Conservation (phyloP, 2,329 filamentous ascomycete species). For the Dactylellina cionopaga region DNA sequence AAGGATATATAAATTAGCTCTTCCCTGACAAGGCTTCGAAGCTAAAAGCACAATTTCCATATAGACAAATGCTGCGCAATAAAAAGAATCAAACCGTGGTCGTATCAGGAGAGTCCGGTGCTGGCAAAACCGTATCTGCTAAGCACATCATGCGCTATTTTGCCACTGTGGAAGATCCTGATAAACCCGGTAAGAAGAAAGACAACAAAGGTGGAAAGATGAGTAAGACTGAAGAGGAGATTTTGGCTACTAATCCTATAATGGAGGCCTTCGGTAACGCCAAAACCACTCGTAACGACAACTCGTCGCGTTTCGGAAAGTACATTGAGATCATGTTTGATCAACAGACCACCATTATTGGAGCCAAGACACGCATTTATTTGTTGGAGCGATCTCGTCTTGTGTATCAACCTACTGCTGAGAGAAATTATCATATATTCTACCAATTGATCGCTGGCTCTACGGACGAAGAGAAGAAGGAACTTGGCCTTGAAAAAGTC, state of each 20-base stretch:
- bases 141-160: slow-evolving; percentile 99
- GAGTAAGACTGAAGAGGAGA: slow-evolving; percentile 98
- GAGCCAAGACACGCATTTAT: slow-evolving; percentile 96
- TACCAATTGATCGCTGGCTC: slow-evolving; percentile 95
- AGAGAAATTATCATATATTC: slow-evolving; percentile 99
- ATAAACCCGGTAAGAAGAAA: slow-evolving; percentile 77
- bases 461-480: slow-evolving; percentile 81
- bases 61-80: slow-evolving; percentile 94
- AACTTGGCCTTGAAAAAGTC: slow-evolving; percentile 79
- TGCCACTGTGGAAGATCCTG: slow-evolving; percentile 92
- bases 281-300: slow-evolving; percentile 99
- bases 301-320: slow-evolving; percentile 98
- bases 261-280: slow-evolving; percentile 99
- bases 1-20: slow-evolving; percentile 60
- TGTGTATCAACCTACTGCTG: slow-evolving; percentile 96
- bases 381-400: slow-evolving; percentile 92
- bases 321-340: slow-evolving; percentile 99
- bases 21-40: slow-evolving; percentile 12
- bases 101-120: slow-evolving; percentile 98
- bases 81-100: slow-evolving; percentile 97
- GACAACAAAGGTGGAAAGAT: slow-evolving; percentile 79
- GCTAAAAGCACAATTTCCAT: slow-evolving; percentile 15
- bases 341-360: slow-evolving; percentile 92
- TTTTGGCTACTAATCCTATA: slow-evolving; percentile 96
- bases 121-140: slow-evolving; percentile 97